These are phyloP conservation scores for Malus orientalis DNA, from an alignment of 306 rosid genomes.

Conservation along the genomic window DNA sequence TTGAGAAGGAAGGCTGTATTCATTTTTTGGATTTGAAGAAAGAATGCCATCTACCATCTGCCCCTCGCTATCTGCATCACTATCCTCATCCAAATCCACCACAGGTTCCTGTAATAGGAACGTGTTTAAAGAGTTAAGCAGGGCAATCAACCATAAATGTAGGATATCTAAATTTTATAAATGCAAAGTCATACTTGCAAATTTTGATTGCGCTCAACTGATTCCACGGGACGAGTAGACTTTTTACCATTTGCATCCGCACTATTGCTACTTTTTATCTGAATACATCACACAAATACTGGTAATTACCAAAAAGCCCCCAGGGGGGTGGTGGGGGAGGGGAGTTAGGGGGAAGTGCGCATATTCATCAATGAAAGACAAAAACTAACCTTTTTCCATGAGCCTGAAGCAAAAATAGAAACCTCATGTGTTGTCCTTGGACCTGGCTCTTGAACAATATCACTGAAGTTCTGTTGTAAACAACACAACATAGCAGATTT, in stretches of 20 bases:
- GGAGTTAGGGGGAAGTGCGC: too few species aligned
- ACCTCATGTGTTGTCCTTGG: slow-evolving; percentile 76
- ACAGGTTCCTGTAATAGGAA: slow-evolving; percentile 36
- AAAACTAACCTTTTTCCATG: slow-evolving; percentile 66
- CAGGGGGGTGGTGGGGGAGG: neutral
- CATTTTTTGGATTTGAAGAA: slow-evolving; percentile 37
- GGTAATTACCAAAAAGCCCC: neutral
- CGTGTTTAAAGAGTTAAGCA: neutral
- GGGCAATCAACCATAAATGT: slow-evolving; percentile 5
- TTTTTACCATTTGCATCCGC: slow-evolving; percentile 23
- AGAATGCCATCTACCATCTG: slow-evolving; percentile 73
- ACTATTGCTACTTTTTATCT: slow-evolving; percentile 48
- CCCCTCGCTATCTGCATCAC: slow-evolving; percentile 65
- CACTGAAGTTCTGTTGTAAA: slow-evolving; percentile 59
- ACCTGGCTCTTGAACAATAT: slow-evolving; percentile 55
- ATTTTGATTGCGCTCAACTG: slow-evolving; percentile 24
- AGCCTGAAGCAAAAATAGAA: slow-evolving; percentile 63
- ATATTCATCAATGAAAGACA: neutral
- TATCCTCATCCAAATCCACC: slow-evolving; percentile 46
- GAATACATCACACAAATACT: slow-evolving; percentile 18
- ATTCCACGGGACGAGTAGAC: slow-evolving; percentile 20
- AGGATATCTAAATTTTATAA: neutral
- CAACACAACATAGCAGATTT: slow-evolving; percentile 16
- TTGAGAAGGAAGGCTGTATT: slow-evolving; percentile 90
- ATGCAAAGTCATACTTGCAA: slow-evolving; percentile 36